These are phyloP conservation scores for Aspergillus awamori DNA, from an alignment of 2,329 filamentous ascomycete species.

Conservation along the genomic window DNA sequence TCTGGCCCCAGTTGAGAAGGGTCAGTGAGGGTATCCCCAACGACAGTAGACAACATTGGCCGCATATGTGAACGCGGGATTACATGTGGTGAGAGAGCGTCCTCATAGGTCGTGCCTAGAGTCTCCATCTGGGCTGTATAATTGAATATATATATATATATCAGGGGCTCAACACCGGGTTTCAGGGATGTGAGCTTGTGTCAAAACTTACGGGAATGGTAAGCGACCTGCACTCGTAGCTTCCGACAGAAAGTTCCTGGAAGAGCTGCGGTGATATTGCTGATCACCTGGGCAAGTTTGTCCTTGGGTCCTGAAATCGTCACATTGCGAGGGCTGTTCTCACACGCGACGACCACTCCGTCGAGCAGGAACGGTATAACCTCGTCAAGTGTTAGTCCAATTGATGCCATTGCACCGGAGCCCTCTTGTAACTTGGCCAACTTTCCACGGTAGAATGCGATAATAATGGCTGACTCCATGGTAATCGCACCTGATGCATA, in stretches of 20 bases:
- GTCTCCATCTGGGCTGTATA: conserved; percentile 3
- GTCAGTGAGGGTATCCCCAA: neutral
- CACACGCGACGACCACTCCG: conserved; percentile 20
- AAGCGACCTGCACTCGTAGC: conserved; percentile 21
- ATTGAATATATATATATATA: no score
- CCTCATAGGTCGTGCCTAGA: neutral
- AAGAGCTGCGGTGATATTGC: neutral
- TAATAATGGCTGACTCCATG: conserved; percentile 18
- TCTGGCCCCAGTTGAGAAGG: neutral
- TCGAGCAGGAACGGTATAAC: conserved; percentile 9
- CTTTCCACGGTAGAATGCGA: conserved; percentile 28
- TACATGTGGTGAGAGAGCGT: neutral
- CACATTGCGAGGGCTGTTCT: conserved; percentile 19
- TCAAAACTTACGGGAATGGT: conserved; percentile 17
- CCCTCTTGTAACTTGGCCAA: conserved; percentile 1
- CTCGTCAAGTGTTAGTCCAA: conserved; percentile 20
- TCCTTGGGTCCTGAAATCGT: conserved; percentile 21
- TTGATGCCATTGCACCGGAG: conserved; percentile 27
- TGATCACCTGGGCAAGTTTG: conserved; percentile 1
- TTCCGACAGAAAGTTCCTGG: conserved; percentile 13
- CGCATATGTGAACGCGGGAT: neutral
- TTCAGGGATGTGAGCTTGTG: no score
- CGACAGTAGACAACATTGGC: conserved; percentile 13
- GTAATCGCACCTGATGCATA: conserved; percentile 33
- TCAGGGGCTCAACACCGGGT: neutral